Conservation (phyloP, 2,329 filamentous ascomycete species). For the Fusarium hostae region DNA sequence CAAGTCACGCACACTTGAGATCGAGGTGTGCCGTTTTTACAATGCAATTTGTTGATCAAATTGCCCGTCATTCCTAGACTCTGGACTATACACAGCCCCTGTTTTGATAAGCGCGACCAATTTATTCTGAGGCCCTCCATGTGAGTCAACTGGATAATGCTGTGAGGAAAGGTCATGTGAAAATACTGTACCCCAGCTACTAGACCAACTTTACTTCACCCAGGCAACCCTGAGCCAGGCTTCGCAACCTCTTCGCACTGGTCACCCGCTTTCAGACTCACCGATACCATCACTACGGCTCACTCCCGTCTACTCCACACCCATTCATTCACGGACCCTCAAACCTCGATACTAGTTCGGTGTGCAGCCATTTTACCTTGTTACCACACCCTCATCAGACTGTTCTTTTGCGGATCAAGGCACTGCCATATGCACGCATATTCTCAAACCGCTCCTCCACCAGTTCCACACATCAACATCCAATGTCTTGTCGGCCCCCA, state of each 20-base stretch:
- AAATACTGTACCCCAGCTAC: slow-evolving; percentile 13
- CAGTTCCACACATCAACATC: slow-evolving; percentile 19
- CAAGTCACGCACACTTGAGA: neutral
- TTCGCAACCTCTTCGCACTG: slow-evolving; percentile 31
- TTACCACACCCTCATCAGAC: slow-evolving; percentile 14
- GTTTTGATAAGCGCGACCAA: slow-evolving; percentile 19
- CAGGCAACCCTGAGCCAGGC: slow-evolving; percentile 10
- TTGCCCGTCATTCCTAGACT: neutral
- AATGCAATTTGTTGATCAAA: neutral
- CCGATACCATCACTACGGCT: slow-evolving; percentile 28
- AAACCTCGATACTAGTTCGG: slow-evolving; percentile 14
- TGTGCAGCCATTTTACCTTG: slow-evolving; percentile 14
- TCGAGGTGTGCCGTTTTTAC: neutral
- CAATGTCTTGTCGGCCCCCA: slow-evolving; percentile 12
- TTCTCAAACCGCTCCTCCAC: slow-evolving; percentile 30
- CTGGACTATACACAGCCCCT: slow-evolving; percentile 7
- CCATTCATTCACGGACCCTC: slow-evolving; percentile 14
- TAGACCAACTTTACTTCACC: slow-evolving; percentile 3
- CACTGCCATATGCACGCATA: slow-evolving; percentile 20
- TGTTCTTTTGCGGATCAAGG: slow-evolving; percentile 11
- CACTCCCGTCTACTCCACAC: slow-evolving; percentile 31
- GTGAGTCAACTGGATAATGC: slow-evolving; percentile 30
- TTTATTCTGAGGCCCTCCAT: slow-evolving; percentile 31
- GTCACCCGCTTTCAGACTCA: slow-evolving; percentile 30
- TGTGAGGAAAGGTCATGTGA: slow-evolving; percentile 28